Percentiles rank a stretch among this genome's conserved stretches.
These are phyloP conservation scores for Penicillium sp. DNA, from an alignment of 2,329 filamentous ascomycete genomes.

Conservation along the genomic window DNA sequence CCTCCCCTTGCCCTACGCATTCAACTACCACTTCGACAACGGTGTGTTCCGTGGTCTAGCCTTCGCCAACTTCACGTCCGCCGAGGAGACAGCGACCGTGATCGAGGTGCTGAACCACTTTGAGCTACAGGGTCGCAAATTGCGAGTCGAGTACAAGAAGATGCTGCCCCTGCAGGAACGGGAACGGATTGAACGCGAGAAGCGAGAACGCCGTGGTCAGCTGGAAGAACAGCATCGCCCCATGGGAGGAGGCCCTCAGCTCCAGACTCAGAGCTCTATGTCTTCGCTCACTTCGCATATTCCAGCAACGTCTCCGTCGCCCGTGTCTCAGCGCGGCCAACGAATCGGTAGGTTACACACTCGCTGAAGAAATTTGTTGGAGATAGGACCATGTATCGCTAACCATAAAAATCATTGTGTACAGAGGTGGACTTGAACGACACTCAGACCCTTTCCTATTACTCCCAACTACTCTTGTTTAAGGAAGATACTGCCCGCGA, in stretches of 20 bases:
- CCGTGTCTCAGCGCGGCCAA: slow-evolving; percentile 57
- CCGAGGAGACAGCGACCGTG: slow-evolving; percentile 87
- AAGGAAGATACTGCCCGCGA: slow-evolving; percentile 76
- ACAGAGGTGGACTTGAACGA: slow-evolving; percentile 86
- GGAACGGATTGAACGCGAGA: slow-evolving; percentile 94
- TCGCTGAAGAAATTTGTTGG: neutral
- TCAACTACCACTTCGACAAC: slow-evolving; percentile 99
- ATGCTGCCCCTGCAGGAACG: slow-evolving; percentile 95
- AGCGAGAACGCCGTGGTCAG: slow-evolving; percentile 91
- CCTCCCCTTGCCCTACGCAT: slow-evolving; percentile 91
- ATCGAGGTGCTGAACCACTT: slow-evolving; percentile 95
- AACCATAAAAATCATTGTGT: neutral
- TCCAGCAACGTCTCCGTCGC: slow-evolving; percentile 64
- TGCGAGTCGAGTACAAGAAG: slow-evolving; percentile 98
- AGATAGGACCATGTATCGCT: slow-evolving; percentile 11
- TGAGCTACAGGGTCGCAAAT: slow-evolving; percentile 88
- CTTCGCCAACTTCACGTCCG: slow-evolving; percentile 96
- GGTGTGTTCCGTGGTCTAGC: slow-evolving; percentile 94
- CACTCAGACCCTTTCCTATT: slow-evolving; percentile 79
- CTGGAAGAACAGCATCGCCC: slow-evolving; percentile 93
- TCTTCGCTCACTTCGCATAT: slow-evolving; percentile 70
- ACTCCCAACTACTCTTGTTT: slow-evolving; percentile 86
- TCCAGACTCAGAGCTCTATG: slow-evolving; percentile 83
- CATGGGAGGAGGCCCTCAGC: slow-evolving; percentile 57
- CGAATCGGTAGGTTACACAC: slow-evolving; percentile 36